A percentile compares a stretch with the other conserved stretches of the same genome.
phyloP scores from a whole-genome alignment of 176 grass and related monocot species.

The Avena insularis region DNA sequence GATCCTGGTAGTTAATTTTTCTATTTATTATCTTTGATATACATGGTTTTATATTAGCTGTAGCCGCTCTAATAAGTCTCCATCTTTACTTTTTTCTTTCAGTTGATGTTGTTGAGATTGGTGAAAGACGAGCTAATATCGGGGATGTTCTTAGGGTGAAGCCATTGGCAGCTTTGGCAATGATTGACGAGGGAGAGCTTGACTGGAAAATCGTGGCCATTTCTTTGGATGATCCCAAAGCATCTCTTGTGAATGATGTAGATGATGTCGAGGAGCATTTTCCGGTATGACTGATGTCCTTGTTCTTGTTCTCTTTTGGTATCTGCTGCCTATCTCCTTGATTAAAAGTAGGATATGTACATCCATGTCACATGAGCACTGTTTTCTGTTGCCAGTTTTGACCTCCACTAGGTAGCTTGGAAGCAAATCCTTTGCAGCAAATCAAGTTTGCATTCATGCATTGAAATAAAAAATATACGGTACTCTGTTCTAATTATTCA shows the following conservation, averaged over 20 bases:
- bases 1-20: slow-evolving; percentile 75
- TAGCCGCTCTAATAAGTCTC: slow-evolving; percentile 21
- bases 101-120: slow-evolving; percentile 99
- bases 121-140: slow-evolving; percentile 80
- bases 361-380: background rate
- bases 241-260: slow-evolving; percentile 93
- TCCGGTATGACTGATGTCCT: slow-evolving; percentile 60
- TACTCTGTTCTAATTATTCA: background rate
- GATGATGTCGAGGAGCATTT: slow-evolving; percentile 97
- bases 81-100: slow-evolving; percentile 29
- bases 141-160: slow-evolving; percentile 97
- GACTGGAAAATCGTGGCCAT: slow-evolving; percentile 99
- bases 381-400: slow-evolving; percentile 3
- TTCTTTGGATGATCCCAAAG: slow-evolving; percentile 96
- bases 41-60: slow-evolving; percentile 27
- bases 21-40: background rate
- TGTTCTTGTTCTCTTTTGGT: slow-evolving; percentile 16
- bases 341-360: slow-evolving; percentile 16
- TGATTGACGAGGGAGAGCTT: slow-evolving; percentile 98
- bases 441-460: slow-evolving; percentile 2
- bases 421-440: slow-evolving; percentile 18
- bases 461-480: background rate
- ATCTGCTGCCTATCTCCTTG: slow-evolving; percentile 3
- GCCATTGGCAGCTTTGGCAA: slow-evolving; percentile 94
- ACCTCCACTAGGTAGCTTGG: background rate